Conservation (phyloP, 768 basidiomycete species). For the Boletus sp. region DNA sequence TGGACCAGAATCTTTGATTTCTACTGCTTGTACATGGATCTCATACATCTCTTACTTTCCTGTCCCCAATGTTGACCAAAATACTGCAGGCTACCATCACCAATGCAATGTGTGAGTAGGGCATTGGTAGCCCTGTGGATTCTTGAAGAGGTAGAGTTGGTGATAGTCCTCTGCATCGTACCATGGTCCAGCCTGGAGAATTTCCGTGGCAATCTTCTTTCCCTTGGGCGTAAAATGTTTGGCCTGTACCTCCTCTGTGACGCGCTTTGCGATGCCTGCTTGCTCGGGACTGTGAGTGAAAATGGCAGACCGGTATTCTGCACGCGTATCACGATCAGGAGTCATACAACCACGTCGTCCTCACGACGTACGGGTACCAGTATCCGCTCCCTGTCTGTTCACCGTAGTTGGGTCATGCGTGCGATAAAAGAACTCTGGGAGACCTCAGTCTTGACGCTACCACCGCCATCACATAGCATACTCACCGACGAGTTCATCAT, state of each 20-base stretch:
- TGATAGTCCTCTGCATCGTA: constrained; percentile 82
- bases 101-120: constrained; percentile 84
- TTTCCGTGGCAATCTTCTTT: constrained; percentile 74
- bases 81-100: constrained; percentile 37
- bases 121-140: constrained; percentile 89
- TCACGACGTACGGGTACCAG: constrained; percentile 64
- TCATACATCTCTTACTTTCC: not conserved
- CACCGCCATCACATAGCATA: constrained; percentile 13
- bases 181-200: constrained; percentile 70
- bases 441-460: not conserved
- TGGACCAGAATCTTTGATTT: constrained; percentile 5
- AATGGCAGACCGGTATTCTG: constrained; percentile 93
- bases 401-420: constrained; percentile 89
- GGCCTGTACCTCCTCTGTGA: constrained; percentile 80
- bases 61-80: not conserved
- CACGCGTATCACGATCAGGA: not conserved
- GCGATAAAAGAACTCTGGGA: constrained; percentile 86
- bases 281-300: constrained; percentile 79
- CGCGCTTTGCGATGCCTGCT: constrained; percentile 60
- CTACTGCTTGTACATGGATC: not conserved
- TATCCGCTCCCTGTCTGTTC: constrained; percentile 75
- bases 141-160: constrained; percentile 74
- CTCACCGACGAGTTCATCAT: constrained; percentile 84
- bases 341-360: not conserved
- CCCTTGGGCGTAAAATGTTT: constrained; percentile 76